Evolutionary conservation across 75 land plant genomes (phyloP).

Genomic region (Cupressus sempervirens): DNA sequence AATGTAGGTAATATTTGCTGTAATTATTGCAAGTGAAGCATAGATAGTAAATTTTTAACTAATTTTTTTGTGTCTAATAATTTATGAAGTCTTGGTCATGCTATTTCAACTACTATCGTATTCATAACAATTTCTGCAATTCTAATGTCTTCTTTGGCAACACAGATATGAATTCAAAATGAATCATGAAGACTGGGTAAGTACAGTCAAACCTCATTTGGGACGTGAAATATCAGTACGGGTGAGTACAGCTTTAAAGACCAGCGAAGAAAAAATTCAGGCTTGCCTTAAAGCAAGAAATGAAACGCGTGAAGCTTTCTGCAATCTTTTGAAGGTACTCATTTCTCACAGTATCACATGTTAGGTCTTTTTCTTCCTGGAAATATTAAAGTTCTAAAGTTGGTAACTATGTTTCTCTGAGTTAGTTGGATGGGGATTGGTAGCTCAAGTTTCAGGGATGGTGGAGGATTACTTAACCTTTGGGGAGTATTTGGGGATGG

Average conservation of each 20-base stretch:
- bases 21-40: background rate
- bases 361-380: background rate
- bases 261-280: slow-evolving; percentile 43
- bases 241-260: slow-evolving; percentile 60
- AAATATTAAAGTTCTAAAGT: background rate
- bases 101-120: background rate
- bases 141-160: slow-evolving; percentile 21
- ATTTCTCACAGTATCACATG: background rate
- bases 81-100: background rate
- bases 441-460: no score
- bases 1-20: background rate
- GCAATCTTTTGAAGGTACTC: slow-evolving; percentile 69
- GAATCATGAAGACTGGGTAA: slow-evolving; percentile 92
- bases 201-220: slow-evolving; percentile 56
- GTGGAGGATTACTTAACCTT: no score
- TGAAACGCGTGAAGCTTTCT: slow-evolving; percentile 69
- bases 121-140: background rate
- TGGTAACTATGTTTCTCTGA: no score
- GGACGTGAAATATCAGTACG: slow-evolving; percentile 44
- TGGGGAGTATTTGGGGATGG: no score
- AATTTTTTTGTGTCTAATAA: background rate
- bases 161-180: slow-evolving; percentile 86
- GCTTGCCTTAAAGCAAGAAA: slow-evolving; percentile 51
- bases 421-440: no score
- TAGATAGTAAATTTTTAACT: background rate